Conservation (phyloP, 192 early-diverging fungal genomes). For the Coemansia sp. region DNA sequence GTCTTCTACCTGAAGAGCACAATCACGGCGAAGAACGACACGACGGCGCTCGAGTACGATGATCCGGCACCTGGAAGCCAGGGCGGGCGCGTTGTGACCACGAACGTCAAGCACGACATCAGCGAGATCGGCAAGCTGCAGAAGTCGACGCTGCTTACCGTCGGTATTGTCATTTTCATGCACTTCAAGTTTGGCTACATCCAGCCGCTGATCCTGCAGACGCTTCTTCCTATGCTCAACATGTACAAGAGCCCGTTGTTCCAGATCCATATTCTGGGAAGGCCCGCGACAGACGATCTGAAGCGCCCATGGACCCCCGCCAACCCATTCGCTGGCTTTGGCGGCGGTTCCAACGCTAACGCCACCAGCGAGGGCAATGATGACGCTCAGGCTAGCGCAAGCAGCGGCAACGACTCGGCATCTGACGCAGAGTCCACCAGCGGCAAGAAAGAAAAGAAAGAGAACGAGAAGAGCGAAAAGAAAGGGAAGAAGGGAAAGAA, state of each 20-base stretch:
- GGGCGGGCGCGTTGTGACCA: constrained; percentile 60
- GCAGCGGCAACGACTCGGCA: constrained; percentile 5
- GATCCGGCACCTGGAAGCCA: constrained; percentile 54
- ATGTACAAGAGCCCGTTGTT: constrained; percentile 70
- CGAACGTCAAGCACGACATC: constrained; percentile 75
- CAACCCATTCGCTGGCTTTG: constrained; percentile 64
- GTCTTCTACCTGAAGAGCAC: constrained; percentile 52
- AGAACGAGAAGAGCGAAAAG: constrained; percentile 2
- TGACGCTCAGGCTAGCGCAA: constrained; percentile 6
- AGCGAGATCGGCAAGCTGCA: constrained; percentile 64
- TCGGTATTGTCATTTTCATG: constrained; percentile 72
- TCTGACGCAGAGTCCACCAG: constrained; percentile 8
- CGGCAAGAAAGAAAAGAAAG: constrained; percentile 6
- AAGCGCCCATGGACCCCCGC: constrained; percentile 81
- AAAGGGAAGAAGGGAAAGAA: constrained; percentile 12
- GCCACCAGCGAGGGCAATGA: constrained; percentile 10
- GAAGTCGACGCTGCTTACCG: constrained; percentile 68
- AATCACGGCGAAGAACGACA: constrained; percentile 77
- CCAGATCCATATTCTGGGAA: constrained; percentile 75
- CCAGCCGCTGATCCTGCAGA: constrained; percentile 86
- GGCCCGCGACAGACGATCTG: constrained; percentile 74
- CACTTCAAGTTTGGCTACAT: constrained; percentile 87
- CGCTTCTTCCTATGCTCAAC: constrained; percentile 72
- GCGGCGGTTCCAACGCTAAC: constrained; percentile 7
- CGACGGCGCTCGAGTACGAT: constrained; percentile 74